A percentile compares a stretch with the other conserved stretches of the same genome.
Conservation (phyloP, 768 basidiomycete genomes). For the Naganishia antarctica region DNA sequence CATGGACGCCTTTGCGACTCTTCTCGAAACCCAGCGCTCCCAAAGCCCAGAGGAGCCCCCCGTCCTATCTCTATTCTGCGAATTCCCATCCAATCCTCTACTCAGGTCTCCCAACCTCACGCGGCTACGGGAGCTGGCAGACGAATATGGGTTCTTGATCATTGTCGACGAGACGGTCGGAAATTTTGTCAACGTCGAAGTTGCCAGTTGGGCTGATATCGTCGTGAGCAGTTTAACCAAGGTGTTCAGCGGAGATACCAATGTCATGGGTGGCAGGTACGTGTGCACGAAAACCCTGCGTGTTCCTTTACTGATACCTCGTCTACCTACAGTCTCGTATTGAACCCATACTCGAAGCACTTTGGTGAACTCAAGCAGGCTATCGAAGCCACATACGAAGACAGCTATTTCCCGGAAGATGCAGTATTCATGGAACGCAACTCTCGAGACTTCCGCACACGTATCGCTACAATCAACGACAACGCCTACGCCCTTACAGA, state of each 20-base stretch:
- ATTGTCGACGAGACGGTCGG: constrained; percentile 93
- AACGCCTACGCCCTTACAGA: constrained; percentile 81
- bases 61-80: constrained; percentile 75
- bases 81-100: constrained; percentile 93
- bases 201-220: constrained; percentile 77
- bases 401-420: constrained; percentile 82
- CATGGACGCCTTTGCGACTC: constrained; percentile 63
- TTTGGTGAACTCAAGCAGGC: constrained; percentile 64
- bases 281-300: constrained; percentile 33
- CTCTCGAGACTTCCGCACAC: constrained; percentile 80
- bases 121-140: constrained; percentile 69
- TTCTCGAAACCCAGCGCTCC: constrained; percentile 53
- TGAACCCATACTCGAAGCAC: constrained; percentile 72
- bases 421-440: constrained; percentile 97
- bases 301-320: neutral
- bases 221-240: constrained; percentile 89
- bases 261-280: constrained; percentile 97
- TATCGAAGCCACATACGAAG: constrained; percentile 64
- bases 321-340: constrained; percentile 61
- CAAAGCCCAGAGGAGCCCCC: constrained; percentile 52
- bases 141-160: constrained; percentile 79
- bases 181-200: constrained; percentile 88
- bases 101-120: constrained; percentile 75
- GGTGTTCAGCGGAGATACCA: constrained; percentile 87
- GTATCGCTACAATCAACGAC: constrained; percentile 68